Conservation (phyloP, 106 monocot species). For the Agapanthus africanus region DNA sequence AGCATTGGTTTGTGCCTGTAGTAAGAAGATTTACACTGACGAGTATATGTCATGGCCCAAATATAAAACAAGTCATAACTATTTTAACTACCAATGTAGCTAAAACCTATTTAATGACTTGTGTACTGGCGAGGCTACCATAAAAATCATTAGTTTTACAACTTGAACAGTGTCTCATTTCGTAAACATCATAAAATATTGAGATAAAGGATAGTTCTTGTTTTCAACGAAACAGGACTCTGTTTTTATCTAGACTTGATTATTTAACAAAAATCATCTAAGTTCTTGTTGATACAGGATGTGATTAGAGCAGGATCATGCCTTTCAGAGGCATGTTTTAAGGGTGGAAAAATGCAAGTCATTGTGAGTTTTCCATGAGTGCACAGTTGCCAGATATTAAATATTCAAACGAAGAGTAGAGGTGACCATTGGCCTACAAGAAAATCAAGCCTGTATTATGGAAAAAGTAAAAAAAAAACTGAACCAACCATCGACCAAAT, state of each 20-base stretch:
- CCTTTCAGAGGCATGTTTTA: not conserved
- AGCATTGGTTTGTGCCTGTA: not conserved
- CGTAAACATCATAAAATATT: not conserved
- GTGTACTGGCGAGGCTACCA: not conserved
- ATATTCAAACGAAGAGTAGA: not conserved
- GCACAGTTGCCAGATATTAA: not conserved
- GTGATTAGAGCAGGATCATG: not conserved
- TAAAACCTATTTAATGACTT: not conserved
- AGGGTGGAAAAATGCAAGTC: not conserved
- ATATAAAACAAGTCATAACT: not conserved
- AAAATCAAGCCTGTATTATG: not conserved
- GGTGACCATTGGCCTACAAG: not conserved
- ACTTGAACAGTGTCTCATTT: not conserved
- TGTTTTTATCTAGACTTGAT: not conserved
- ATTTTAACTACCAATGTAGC: not conserved
- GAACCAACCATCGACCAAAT: conserved; percentile 80
- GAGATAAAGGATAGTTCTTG: not conserved
- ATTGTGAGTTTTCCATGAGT: not conserved
- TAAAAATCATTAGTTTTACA: not conserved
- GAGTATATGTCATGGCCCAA: not conserved
- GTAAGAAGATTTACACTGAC: not conserved
- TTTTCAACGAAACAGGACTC: not conserved
- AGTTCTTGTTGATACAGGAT: not conserved
- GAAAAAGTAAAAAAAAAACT: too few species aligned
- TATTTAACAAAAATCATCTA: not conserved